Evolutionary conservation across 2,329 filamentous ascomycete genomes (phyloP).

Genomic region (Sphaceloma murrayae): DNA sequence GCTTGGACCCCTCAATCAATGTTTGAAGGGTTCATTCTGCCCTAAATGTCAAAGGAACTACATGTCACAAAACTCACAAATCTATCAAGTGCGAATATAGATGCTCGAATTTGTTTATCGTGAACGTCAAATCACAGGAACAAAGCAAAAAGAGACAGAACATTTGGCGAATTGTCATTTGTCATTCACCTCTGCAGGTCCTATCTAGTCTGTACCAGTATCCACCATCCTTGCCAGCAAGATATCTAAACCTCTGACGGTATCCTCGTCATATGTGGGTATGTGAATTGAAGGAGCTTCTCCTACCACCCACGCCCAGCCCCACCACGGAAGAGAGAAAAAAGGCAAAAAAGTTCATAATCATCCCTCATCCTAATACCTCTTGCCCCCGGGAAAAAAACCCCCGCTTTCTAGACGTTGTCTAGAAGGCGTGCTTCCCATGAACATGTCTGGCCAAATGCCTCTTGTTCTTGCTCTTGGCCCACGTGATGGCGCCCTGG

Average conservation of each 20-base stretch:
- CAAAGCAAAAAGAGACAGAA: background rate
- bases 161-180: slow-evolving; percentile 10
- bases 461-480: slow-evolving; percentile 18
- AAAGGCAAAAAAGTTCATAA: no score
- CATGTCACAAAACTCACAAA: background rate
- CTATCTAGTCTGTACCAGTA: slow-evolving; percentile 12
- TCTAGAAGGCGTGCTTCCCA: slow-evolving; percentile 15
- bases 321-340: no score
- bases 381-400: background rate
- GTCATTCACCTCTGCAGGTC: background rate
- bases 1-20: slow-evolving; percentile 2
- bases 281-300: no score
- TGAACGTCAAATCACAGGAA: background rate
- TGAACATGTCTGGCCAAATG: slow-evolving; percentile 19
- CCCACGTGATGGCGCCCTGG: slow-evolving; percentile 27
- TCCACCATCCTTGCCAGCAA: background rate
- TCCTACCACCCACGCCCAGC: no score
- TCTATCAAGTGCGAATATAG: no score
- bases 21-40: background rate
- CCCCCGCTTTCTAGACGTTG: no score
- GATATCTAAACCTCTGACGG: background rate
- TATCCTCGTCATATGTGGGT: no score
- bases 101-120: no score
- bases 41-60: background rate
- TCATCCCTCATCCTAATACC: background rate